Evolutionary conservation across 345 rosid species (phyloP).

Genomic region (Mercurialis annua): DNA sequence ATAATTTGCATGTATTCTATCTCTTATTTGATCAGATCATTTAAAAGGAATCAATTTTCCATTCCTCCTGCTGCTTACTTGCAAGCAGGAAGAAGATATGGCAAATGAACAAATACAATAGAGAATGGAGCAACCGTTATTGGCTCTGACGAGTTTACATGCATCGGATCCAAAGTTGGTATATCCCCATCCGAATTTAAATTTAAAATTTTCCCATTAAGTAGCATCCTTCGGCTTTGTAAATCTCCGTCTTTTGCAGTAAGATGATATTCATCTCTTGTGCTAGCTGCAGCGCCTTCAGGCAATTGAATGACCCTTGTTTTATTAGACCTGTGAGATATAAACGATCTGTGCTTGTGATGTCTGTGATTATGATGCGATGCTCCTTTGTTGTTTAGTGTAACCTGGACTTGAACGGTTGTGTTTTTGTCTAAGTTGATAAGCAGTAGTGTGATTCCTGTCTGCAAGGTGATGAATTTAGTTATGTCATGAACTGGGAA

Average conservation of each 20-base stretch:
- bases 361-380: constrained; percentile 27
- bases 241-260: constrained; percentile 68
- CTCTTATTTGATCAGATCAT: constrained; percentile 14
- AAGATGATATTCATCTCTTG: constrained; percentile 85
- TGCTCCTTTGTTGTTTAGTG: constrained; percentile 31
- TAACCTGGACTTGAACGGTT: constrained; percentile 41
- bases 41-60: constrained; percentile 16
- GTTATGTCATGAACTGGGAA: constrained; percentile 9
- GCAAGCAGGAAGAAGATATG: constrained; percentile 51
- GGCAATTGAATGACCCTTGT: constrained; percentile 12
- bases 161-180: constrained; percentile 56
- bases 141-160: constrained; percentile 42
- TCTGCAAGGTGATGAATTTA: constrained; percentile 42
- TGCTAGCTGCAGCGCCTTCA: constrained; percentile 19
- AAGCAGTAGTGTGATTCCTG: constrained; percentile 60
- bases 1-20: constrained; percentile 6
- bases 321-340: constrained; percentile 20
- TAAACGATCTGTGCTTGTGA: constrained; percentile 6
- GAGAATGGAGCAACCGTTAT: constrained; percentile 62
- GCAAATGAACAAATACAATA: constrained; percentile 65
- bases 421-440: constrained; percentile 73
- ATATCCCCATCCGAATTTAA: constrained; percentile 60
- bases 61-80: constrained; percentile 22
- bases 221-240: constrained; percentile 79
- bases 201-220: constrained; percentile 61